A percentile compares a stretch with the other conserved stretches of the same genome.
Evolutionary conservation across 805 yeast genomes (phyloP).

Genomic region (Debaryomyces tyrocola): DNA sequence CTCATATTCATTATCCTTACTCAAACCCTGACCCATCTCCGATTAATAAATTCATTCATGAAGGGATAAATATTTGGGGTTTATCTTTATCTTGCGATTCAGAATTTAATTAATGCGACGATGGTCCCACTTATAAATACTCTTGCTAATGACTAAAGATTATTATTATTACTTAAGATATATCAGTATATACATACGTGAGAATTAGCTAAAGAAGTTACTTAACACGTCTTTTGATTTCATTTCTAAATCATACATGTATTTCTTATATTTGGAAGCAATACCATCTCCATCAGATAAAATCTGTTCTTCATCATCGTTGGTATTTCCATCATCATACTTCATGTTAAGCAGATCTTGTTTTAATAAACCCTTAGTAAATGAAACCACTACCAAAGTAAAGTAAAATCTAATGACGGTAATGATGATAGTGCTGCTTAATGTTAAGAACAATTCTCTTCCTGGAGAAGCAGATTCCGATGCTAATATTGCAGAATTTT

Average conservation of each 20-base stretch:
- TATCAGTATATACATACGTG: not conserved
- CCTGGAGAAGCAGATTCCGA: constrained; percentile 65
- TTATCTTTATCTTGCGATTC: no score
- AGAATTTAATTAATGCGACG: no score
- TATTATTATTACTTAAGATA: not conserved
- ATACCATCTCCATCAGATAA: constrained; percentile 20
- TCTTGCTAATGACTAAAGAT: no score
- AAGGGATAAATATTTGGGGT: no score
- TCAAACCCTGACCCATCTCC: constrained; percentile 20
- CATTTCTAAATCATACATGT: constrained; percentile 29
- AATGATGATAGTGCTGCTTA: constrained; percentile 49
- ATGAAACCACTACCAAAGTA: constrained; percentile 57
- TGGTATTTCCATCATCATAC: constrained; percentile 12
- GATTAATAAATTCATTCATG: not conserved
- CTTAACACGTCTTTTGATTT: constrained; percentile 29
- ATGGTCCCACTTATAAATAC: no score
- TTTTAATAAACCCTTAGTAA: constrained; percentile 55
- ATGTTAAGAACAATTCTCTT: constrained; percentile 56
- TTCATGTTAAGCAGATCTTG: constrained; percentile 26
- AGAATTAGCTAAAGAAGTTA: constrained; percentile 16
- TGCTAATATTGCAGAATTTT: not conserved
- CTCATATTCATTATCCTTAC: constrained; percentile 3
- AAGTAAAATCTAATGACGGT: constrained; percentile 57
- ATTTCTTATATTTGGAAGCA: constrained; percentile 19
- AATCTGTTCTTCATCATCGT: constrained; percentile 27